Evolutionary conservation across 2,329 filamentous ascomycete genomes (phyloP), one percentile per base, ranked within the genome.

Genomic region (Cryphonectria radicalis): DNA sequence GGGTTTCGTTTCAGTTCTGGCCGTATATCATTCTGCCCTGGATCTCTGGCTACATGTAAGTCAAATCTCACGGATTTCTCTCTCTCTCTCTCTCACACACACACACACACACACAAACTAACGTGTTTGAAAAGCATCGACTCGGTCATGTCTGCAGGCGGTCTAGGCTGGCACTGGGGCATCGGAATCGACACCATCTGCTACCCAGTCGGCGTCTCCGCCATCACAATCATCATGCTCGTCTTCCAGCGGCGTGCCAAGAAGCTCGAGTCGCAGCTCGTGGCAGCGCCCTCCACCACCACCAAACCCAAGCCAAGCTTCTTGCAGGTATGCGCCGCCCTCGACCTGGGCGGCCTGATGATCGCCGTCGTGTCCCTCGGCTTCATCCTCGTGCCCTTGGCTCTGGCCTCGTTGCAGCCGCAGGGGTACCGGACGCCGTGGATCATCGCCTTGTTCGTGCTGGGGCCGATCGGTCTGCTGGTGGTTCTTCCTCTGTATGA

Each of bases 131-230:
- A 60, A 60, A 81, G 88, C 25, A 83, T 84, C 0, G 78, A 81
- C 10, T 80, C 77, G 25, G 73, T 76, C 32, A 70, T 76, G 25
- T 60, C 60, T 63, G 76, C 84, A 1, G 74, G 75, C 0, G 80
- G 81, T 8, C 80, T 84, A 46, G 83, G 79, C 17, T 89, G 86
- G 87, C 80, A 85, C 74, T 89, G 87, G 87, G 87, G 87, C 8
- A 87, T 87, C 72, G 87, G 84, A 22, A 87, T 89, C 76, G 85
- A 87, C 79, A 84, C 85, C 13, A 84, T 89, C 67, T 79, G 89
- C 35, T 81, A 88, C 72, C 87, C 77, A 0, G 78, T 87, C n/a
- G 82, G 83, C 50, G 86, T 85, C 37, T 78, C 83, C 37, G 85
- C 86, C 35, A 81, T 89, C 43, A 82, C 86, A 32, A 77, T 81